Evolutionary conservation across 2,329 filamentous ascomycete species (phyloP).

Genomic region (Neonectria ditissima): DNA sequence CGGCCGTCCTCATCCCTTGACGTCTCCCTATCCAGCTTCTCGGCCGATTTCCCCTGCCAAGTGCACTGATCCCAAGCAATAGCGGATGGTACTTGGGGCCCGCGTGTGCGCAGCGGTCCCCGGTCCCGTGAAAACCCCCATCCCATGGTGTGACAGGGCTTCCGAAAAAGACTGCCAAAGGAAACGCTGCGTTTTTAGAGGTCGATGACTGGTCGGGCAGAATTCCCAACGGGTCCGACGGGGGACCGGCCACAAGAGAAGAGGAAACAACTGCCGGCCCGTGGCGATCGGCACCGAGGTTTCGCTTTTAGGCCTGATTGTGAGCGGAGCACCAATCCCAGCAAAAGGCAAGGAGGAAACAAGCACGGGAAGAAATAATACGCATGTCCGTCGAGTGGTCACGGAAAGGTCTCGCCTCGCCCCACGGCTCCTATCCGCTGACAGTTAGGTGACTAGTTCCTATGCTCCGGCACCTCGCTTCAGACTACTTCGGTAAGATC

Average conservation of each 20-base stretch:
- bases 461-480: slow-evolving; percentile 1
- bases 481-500: slow-evolving; percentile 6
- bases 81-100: slow-evolving; percentile 7
- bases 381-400: neutral
- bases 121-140: slow-evolving; percentile 14
- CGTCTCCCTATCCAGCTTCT: slow-evolving; percentile 12
- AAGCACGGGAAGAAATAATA: neutral
- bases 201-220: slow-evolving; percentile 5
- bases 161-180: slow-evolving; percentile 6
- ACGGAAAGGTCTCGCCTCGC: neutral
- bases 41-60: slow-evolving; percentile 12
- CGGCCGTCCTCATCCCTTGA: slow-evolving; percentile 3
- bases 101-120: slow-evolving; percentile 10
- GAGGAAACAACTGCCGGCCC: slow-evolving; percentile 17
- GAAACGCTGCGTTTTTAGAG: neutral
- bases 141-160: slow-evolving; percentile 17
- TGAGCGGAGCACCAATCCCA: slow-evolving; percentile 1
- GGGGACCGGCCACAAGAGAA: neutral
- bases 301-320: slow-evolving; percentile 2
- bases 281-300: slow-evolving; percentile 2
- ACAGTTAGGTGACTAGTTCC: neutral
- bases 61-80: slow-evolving; percentile 5
- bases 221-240: slow-evolving; percentile 2
- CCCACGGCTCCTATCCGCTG: neutral
- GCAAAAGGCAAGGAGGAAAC: slow-evolving; percentile 1